Conservation (phyloP, 192 early-diverging fungal species). For the Linnemannia zychae region DNA sequence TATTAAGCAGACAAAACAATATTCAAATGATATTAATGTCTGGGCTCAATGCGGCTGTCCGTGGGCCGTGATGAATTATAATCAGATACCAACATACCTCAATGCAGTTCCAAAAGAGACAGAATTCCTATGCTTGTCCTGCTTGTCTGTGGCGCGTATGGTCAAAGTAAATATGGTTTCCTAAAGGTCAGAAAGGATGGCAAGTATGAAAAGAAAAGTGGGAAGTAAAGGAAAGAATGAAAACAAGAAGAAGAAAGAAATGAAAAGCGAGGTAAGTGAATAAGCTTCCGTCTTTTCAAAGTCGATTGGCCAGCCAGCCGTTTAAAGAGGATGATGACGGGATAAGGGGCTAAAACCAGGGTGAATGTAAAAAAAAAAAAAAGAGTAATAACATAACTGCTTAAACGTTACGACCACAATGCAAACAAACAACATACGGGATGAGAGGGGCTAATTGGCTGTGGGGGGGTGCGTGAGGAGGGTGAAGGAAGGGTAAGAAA, state of each 20-base stretch:
- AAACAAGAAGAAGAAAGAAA: neutral
- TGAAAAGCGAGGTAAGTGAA: neutral
- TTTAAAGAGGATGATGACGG: neutral
- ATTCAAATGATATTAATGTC: too few species aligned
- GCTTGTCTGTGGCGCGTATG: neutral
- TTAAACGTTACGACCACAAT: neutral
- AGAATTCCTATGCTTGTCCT: too few species aligned
- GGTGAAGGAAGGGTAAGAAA: neutral
- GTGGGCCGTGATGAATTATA: too few species aligned
- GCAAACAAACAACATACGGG: neutral
- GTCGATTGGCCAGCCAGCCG: neutral
- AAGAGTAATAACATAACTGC: neutral
- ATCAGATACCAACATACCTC: too few species aligned
- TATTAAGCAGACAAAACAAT: too few species aligned
- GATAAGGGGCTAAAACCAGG: neutral
- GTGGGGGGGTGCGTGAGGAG: neutral
- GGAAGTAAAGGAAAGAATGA: neutral
- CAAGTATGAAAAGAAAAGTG: neutral
- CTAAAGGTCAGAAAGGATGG: neutral
- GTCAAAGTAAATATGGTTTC: neutral
- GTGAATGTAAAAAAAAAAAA: neutral
- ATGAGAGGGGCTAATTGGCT: neutral
- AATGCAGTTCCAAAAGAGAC: too few species aligned
- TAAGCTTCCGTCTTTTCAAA: neutral
- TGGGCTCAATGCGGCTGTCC: too few species aligned